These are phyloP conservation scores for Berberis vulgaris DNA, from an alignment of 164 flowering plant genomes.

Conservation along the genomic window DNA sequence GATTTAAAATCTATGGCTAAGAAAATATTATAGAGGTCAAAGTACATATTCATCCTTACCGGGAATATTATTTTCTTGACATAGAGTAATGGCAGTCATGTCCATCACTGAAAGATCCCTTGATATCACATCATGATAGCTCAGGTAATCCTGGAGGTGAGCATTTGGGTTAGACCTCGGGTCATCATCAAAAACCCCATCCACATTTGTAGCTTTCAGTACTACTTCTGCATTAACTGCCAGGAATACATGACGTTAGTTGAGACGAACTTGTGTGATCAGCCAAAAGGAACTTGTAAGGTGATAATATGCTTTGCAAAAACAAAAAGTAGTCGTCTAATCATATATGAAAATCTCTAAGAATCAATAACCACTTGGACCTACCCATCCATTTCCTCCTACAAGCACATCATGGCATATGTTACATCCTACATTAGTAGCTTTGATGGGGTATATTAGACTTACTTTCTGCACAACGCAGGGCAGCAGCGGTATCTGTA, in stretches of 20 bases:
- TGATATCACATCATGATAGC: slow-evolving; percentile 80
- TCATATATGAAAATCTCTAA: too few species aligned
- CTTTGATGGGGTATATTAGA: background rate
- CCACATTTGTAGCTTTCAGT: slow-evolving; percentile 96
- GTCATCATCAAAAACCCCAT: slow-evolving; percentile 83
- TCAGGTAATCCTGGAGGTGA: slow-evolving; percentile 57
- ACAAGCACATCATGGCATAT: background rate
- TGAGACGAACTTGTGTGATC: background rate
- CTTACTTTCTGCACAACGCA: slow-evolving; percentile 98
- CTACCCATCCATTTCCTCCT: background rate
- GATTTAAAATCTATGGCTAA: background rate
- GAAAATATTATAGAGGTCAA: background rate
- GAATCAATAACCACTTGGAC: background rate
- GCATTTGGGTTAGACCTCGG: slow-evolving; percentile 80
- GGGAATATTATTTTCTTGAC: slow-evolving; percentile 95
- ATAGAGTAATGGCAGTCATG: slow-evolving; percentile 92
- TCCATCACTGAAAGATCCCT: slow-evolving; percentile 98
- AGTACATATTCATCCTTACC: slow-evolving; percentile 32
- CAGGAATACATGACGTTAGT: slow-evolving; percentile 7
- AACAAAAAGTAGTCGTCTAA: too few species aligned
- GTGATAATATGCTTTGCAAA: too few species aligned
- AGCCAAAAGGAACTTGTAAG: background rate
- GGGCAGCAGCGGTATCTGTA: slow-evolving; percentile 98
- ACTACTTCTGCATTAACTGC: slow-evolving; percentile 97
- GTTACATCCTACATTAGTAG: background rate